phyloP scores from a whole-genome alignment of 129 eudicot species.

The Kitagawia praeruptora region DNA sequence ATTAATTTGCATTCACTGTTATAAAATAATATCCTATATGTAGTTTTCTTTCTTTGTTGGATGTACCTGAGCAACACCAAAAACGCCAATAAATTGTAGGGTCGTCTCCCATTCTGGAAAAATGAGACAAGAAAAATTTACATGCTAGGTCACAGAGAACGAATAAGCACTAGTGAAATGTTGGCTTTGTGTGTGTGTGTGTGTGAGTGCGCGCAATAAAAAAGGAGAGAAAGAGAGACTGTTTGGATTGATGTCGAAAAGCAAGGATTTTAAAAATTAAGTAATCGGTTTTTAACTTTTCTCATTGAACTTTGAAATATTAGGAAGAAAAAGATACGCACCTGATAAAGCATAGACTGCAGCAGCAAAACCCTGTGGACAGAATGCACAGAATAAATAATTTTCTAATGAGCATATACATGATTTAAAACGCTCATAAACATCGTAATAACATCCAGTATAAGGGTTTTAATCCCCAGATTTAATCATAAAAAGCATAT shows the following conservation, averaged over 20 bases:
- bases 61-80: constrained; percentile 72
- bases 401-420: background rate
- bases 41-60: background rate
- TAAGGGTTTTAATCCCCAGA: background rate
- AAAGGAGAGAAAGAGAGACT: background rate
- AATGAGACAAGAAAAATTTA: background rate
- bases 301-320: background rate
- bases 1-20: background rate
- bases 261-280: background rate
- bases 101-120: constrained; percentile 89
- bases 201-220: too few relatives aligned
- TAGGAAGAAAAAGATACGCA: constrained; percentile 30
- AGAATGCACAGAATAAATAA: constrained; percentile 19
- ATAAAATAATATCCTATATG: background rate
- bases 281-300: background rate
- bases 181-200: background rate
- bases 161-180: background rate
- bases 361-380: constrained; percentile 61
- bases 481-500: background rate
- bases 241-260: background rate
- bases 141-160: background rate
- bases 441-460: background rate
- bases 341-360: constrained; percentile 68
- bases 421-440: background rate
- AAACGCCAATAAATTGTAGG: constrained; percentile 61